Evolutionary conservation across 164 flowering plant genomes (phyloP), one percentile per base, ranked within the genome.

Genomic region (Echeveria elegans): DNA sequence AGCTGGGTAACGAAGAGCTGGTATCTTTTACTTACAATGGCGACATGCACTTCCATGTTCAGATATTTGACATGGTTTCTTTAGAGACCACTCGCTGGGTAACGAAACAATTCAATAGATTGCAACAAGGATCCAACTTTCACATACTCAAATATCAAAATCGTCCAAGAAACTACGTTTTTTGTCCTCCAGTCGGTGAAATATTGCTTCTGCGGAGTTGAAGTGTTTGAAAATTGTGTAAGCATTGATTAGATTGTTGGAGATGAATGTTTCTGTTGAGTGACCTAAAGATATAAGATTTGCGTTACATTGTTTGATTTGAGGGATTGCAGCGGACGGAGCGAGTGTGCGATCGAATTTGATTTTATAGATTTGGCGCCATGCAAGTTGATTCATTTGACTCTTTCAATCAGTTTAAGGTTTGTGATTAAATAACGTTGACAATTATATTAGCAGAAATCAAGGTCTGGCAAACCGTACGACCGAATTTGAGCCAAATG

Each of bases 161-260:
- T 68, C 4, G 81, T 82, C 81, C 80, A 82, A 38, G 84, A 79
- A 53, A 79, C 77, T 31, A 81, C 68, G 56, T 81, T 81, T n/a
- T 66, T 75, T 81, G 37, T 29, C 1, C 19, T 41, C 63, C 43
- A 70, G 74, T 36, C 34, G 69, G 8, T 56, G 59, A 32, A 82
- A 77, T 30, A 76, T 61, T 11, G 69, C 68, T 59, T 73, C 73
- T 32, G 81, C 69, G 14, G 37, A 26, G 12, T 41, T 14, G 41
- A 69, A 52, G n/a, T 69, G 65, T 28, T 75, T 77, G 40, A 63
- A 76, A 18, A 61, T 68, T 21, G 73, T 70, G 69, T 77, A 82
- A 1, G 72, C 66, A 32, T 82, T 72, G 65, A 78, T 68, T 62
- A 82, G 69, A 47, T 71, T 72, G 71, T 82, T 82, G 37, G 77